These are phyloP conservation scores for Somion occarium DNA, from an alignment of 1,284 basidiomycete species.

Conservation along the genomic window DNA sequence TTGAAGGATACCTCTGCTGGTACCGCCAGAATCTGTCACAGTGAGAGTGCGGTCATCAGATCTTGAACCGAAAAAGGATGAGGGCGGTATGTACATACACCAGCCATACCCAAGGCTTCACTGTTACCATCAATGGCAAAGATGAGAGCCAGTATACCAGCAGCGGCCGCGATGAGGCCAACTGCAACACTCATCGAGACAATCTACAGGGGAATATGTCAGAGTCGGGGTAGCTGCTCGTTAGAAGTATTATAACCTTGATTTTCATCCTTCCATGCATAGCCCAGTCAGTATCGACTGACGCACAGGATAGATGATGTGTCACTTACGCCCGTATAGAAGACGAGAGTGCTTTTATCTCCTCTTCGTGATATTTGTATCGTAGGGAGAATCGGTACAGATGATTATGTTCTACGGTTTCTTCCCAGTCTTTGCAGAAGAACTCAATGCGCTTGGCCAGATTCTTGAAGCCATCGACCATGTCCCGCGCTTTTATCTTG, in stretches of 20 bases:
- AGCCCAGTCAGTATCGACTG: too few species aligned
- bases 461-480: background rate
- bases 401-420: background rate
- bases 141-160: background rate
- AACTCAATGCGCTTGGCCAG: background rate
- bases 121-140: background rate
- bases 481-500: background rate
- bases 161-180: background rate
- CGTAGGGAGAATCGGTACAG: background rate
- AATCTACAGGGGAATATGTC: background rate
- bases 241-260: background rate
- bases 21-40: background rate
- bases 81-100: background rate
- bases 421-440: background rate
- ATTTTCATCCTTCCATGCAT: background rate
- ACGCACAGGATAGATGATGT: too few species aligned
- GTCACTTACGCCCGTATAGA: background rate
- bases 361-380: background rate
- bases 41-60: too few species aligned
- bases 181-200: background rate
- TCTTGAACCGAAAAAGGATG: too few species aligned
- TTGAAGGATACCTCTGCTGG: background rate
- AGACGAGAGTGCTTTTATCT: background rate
- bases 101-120: background rate
- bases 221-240: background rate